Evolutionary conservation across 176 grass and related monocot species (phyloP).

Genomic region (Aegilops tauschii): DNA sequence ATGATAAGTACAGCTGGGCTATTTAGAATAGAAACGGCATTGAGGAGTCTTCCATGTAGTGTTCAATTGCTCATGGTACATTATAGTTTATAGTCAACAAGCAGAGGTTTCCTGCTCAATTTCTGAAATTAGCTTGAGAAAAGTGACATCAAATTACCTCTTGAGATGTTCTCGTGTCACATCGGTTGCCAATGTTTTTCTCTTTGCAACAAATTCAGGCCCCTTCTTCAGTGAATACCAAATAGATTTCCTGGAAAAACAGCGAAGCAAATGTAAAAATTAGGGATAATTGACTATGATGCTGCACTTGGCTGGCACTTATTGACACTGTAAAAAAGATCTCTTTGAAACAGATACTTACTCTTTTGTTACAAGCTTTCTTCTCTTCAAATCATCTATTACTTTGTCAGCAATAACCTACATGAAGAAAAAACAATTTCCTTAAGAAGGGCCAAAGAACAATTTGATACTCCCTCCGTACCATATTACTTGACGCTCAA

Average conservation of each 20-base stretch:
- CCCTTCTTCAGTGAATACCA: constrained; percentile 88
- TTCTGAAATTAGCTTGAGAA: neutral
- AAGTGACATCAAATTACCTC: constrained; percentile 54
- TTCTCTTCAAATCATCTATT: constrained; percentile 71
- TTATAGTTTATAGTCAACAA: no score
- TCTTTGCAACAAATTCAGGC: constrained; percentile 79
- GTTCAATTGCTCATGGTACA: no score
- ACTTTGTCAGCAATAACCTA: constrained; percentile 56
- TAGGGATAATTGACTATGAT: neutral
- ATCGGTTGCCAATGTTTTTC: constrained; percentile 89
- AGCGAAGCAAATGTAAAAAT: constrained; percentile 14
- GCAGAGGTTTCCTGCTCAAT: no score
- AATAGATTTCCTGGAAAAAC: constrained; percentile 60
- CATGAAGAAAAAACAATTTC: constrained; percentile 26
- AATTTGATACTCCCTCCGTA: neutral
- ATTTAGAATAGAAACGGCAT: neutral
- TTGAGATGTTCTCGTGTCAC: constrained; percentile 84
- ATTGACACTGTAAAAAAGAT: neutral
- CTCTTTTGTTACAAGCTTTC: constrained; percentile 89
- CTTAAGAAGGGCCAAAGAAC: neutral
- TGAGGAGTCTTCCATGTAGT: no score
- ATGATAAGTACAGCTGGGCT: neutral
- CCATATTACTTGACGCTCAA: no score
- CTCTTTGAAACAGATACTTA: constrained; percentile 37
- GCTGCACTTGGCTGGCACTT: neutral